Evolutionary conservation across 202 grass and related monocot genomes (phyloP).

Genomic region (Panicum hallii): DNA sequence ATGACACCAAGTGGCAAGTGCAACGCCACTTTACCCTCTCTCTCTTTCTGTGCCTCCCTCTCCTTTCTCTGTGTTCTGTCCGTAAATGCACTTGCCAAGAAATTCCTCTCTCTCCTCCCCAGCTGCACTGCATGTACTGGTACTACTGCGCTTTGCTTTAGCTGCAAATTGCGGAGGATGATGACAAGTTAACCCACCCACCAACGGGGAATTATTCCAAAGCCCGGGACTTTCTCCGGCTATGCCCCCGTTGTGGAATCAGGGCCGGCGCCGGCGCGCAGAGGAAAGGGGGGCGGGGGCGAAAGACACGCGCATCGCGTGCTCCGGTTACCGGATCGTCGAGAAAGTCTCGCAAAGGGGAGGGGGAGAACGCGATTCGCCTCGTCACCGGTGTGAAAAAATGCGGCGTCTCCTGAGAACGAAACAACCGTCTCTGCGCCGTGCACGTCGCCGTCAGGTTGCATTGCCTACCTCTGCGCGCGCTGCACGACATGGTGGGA

Average conservation of each 20-base stretch:
- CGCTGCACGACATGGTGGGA: background rate
- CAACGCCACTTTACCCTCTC: background rate
- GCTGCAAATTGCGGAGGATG: conserved; percentile 37
- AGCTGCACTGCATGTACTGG: background rate
- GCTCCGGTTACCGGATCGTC: background rate
- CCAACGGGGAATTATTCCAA: conserved; percentile 44
- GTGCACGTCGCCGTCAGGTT: conserved; percentile 38
- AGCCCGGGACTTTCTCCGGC: conserved; percentile 26
- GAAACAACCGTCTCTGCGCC: background rate
- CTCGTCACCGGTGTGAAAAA: conserved; percentile 33
- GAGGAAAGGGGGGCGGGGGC: background rate
- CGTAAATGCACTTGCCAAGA: conserved; percentile 38
- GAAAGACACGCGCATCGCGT: background rate
- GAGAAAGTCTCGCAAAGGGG: background rate
- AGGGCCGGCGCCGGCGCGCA: background rate
- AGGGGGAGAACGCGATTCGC: conserved; percentile 21
- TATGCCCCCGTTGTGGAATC: conserved; percentile 31
- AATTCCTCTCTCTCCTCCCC: background rate
- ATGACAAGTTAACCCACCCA: conserved; percentile 53
- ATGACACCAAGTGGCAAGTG: conserved; percentile 26
- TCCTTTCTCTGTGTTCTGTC: background rate
- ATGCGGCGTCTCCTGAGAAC: background rate
- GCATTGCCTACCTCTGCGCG: background rate
- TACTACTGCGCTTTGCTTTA: background rate
- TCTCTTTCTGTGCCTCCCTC: background rate